These are phyloP conservation scores for Petasospora fabianii DNA, from an alignment of 1,139 yeast genomes.

Conservation along the genomic window DNA sequence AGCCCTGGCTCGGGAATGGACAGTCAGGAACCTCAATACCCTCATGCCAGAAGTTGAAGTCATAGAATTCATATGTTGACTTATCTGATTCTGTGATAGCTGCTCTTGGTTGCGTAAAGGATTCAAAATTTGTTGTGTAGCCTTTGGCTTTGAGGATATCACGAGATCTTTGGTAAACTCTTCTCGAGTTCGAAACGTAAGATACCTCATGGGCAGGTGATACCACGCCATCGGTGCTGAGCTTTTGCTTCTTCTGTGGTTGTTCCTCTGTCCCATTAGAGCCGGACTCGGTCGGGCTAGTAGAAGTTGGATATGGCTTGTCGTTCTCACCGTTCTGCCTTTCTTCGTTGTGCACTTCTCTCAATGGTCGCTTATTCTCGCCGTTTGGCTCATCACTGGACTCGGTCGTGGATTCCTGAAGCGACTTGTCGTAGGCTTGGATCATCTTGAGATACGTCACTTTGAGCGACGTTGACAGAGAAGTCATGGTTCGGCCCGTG, in stretches of 20 bases:
- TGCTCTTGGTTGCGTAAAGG: conserved; percentile 31
- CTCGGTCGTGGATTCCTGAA: background rate
- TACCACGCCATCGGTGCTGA: background rate
- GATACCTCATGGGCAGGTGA: conserved; percentile 24
- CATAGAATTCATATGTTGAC: conserved; percentile 32
- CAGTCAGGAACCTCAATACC: conserved; percentile 33
- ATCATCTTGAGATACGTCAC: conserved; percentile 45
- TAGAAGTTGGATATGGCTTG: no score
- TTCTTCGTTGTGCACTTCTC: background rate
- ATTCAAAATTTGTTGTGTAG: conserved; percentile 40
- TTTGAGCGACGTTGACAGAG: conserved; percentile 65
- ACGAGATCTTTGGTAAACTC: conserved; percentile 42
- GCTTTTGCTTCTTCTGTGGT: background rate
- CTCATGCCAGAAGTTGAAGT: conserved; percentile 37
- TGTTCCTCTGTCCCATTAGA: background rate
- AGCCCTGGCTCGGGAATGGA: conserved; percentile 35
- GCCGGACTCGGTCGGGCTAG: background rate
- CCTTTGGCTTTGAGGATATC: conserved; percentile 48
- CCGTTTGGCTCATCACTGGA: conserved; percentile 12
- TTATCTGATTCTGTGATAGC: conserved; percentile 32
- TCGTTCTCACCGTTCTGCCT: background rate
- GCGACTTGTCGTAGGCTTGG: conserved; percentile 27
- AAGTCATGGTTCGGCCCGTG: conserved; percentile 64
- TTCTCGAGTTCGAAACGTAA: conserved; percentile 45
- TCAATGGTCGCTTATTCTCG: conserved; percentile 21